Base-by-base conservation (phyloP, 2,329 filamentous ascomycete species). In the Aspergillus cejpii region DNA sequence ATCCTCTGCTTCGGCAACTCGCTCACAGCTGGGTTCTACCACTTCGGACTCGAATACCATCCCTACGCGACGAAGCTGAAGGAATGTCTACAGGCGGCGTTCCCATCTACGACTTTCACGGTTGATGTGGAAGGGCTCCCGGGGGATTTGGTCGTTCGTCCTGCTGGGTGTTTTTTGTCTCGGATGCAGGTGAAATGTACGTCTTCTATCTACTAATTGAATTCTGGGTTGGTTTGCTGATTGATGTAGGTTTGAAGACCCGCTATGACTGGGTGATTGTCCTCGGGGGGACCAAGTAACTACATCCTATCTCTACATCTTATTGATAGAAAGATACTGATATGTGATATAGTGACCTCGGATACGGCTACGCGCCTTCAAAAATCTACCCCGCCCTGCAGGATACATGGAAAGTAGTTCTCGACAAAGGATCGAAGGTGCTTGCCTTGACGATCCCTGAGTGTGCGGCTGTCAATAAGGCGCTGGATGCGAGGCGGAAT, bases 1-100 rank as follows among this genome's bases (percentile, higher is more conserved):
- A 74, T 83, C 56, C 73, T 83, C 48, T 83, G 80, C 69, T 79
- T 83, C 62, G 80, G 80, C 61, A 74, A 83, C 70, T 82, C 78
- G 29, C 73, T 85, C 37, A 84, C 81, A 5, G 71, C 70, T 10
- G 81, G 81, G 33, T 81, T 69, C 59, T 67, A 70, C 23, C 41
- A 51, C 46, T 64, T 53, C 37, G 77, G 75, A 15, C 40, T 64
- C 11, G 19, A 60, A 3, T 68, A 66, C 36, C 71, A 78, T 47
- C 79, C 81, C 0, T 85, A 84, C 65, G 70, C 71, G 5, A 55
- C 61, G 19, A 68, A 67, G 44, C 66, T 85, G 11, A 55, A 67
- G 48, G 58, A 72, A 41, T 70, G 69, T 46, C 67, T 82, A 26
- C 59, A 66, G 20, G 67, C 66, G 23, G 71, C 70, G 1, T 73